Conservation (phyloP, 257 asterid genomes). For the Nicotiana attenuata region DNA sequence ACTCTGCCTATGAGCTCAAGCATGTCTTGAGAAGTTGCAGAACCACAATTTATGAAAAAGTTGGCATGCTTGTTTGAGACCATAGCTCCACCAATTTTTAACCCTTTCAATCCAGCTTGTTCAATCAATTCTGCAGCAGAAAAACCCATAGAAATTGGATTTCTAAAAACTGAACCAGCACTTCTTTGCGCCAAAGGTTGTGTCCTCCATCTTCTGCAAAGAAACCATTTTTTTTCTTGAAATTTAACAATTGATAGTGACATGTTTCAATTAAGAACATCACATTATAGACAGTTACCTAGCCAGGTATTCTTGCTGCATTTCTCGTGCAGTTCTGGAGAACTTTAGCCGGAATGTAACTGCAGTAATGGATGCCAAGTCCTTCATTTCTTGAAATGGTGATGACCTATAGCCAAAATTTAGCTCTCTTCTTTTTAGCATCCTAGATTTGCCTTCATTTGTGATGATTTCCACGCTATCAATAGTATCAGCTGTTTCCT, state of each 20-base stretch:
- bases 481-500: conserved; percentile 36
- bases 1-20: conserved; percentile 27
- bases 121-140: conserved; percentile 40
- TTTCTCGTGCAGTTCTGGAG: conserved; percentile 24
- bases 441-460: conserved; percentile 20
- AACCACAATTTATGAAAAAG: conserved; percentile 41
- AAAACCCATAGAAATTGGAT: conserved; percentile 23
- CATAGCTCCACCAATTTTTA: conserved; percentile 40
- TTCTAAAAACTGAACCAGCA: conserved; percentile 42
- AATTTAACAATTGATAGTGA: not conserved
- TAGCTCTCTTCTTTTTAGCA: conserved; percentile 20
- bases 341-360: conserved; percentile 29
- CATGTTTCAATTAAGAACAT: not conserved
- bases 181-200: conserved; percentile 36
- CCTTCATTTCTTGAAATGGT: conserved; percentile 35
- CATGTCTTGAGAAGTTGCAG: conserved; percentile 38
- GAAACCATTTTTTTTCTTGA: not conserved
- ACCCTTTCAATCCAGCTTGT: conserved; percentile 32
- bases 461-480: conserved; percentile 37
- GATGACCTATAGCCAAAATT: conserved; percentile 31
- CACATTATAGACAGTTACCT: conserved; percentile 21
- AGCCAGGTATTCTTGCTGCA: conserved; percentile 30
- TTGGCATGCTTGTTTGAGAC: conserved; percentile 44
- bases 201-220: conserved; percentile 36
- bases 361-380: conserved; percentile 38